Base-by-base conservation (phyloP, 495 filamentous ascomycete species). In the Glonium stellatum region DNA sequence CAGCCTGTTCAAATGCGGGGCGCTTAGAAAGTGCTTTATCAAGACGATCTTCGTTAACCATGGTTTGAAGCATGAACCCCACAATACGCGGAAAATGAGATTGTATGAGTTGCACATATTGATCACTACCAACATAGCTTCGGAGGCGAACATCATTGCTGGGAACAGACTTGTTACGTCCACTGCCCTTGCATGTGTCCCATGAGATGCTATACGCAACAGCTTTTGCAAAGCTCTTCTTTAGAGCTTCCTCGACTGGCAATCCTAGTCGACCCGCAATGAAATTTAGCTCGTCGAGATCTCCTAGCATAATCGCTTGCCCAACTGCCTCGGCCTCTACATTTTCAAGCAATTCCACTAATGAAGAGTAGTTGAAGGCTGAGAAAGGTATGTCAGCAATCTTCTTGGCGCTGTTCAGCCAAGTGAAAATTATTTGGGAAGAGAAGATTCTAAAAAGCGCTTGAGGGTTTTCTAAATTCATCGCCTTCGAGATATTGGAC, bases 391-490 rank as follows among this genome's bases (percentile, higher is more conserved):
- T 87, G 2, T 80, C 77, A 1, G 77, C 74, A 11, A 95, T 72
- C 25, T 78, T 72, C 52, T 86, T 80, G 11, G 66, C 56, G 1
- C 72, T 70, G 59, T 87, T 81, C 1, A 91, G 81, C 95, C 93
- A 97, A 0, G 91, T 95, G 69, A 89, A 95, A 4, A 97, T 76
- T n/a, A 97, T 79, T 70, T 99, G 95, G 22, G 91, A 85, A 18
- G 88, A 84, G 67, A 97, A 97, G 3, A 97, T 78, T n/a, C 77
- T 79, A 70, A 97, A 97, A 3, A 99, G 70, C 42, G 84, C 79
- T 65, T 79, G 80, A 0, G 88, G 76, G 41, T 81, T 77, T 36
- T 75, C 67, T 36, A 97, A 80, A 1, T 80, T 76, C 39, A 95
- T 77, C 5, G 79, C 74, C 44, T 70, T 74, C 5, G 90, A 81